phyloP scores from a whole-genome alignment of 257 asterid genomes.

The Ophiorrhiza pumila region DNA sequence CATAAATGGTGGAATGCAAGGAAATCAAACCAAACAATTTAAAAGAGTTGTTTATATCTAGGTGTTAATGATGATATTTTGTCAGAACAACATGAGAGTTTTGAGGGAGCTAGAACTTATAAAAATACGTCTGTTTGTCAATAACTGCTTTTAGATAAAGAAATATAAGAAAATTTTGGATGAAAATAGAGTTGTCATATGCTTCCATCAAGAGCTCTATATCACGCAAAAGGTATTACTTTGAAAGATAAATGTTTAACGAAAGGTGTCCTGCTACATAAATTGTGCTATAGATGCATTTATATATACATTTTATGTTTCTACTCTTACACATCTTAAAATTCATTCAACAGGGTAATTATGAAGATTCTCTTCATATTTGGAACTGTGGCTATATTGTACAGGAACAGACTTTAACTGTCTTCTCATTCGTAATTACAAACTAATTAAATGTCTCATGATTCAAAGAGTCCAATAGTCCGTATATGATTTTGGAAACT shows the following conservation, averaged over 20 bases:
- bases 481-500: not conserved
- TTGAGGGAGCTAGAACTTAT: not conserved
- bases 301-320: too few species aligned
- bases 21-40: slow-evolving; percentile 6
- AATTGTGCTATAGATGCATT: not conserved
- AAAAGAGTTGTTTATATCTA: not conserved
- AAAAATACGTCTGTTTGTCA: not conserved
- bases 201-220: not conserved
- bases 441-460: not conserved
- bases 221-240: not conserved
- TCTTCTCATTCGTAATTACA: not conserved
- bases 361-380: not conserved
- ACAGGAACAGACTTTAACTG: not conserved
- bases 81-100: not conserved
- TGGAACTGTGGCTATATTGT: not conserved
- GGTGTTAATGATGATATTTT: too few species aligned
- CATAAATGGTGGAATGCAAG: not conserved
- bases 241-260: not conserved
- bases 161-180: too few species aligned
- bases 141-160: not conserved
- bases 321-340: not conserved
- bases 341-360: not conserved
- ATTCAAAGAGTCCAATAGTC: not conserved
- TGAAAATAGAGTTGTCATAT: not conserved
- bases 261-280: too few species aligned